Conservation (phyloP, 805 yeast genomes). For the Myxozyma vanderwaltii region DNA sequence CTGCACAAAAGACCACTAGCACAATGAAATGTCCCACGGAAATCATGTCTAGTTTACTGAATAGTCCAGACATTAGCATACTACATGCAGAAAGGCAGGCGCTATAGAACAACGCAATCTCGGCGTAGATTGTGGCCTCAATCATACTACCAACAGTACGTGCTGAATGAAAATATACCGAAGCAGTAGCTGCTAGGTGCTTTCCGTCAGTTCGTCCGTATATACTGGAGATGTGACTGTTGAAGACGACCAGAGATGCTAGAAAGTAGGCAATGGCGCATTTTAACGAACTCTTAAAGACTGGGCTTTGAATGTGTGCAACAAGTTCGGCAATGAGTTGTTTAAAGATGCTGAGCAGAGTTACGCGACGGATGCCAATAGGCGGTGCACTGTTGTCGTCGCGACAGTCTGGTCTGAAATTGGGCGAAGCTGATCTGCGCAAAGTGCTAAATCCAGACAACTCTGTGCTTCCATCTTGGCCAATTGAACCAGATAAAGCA, state of each 20-base stretch:
- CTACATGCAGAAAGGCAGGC: constrained; percentile 55
- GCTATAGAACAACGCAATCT: constrained; percentile 56
- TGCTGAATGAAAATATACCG: constrained; percentile 83
- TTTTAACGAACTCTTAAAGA: constrained; percentile 46
- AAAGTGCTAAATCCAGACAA: not conserved
- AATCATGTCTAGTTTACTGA: constrained; percentile 49
- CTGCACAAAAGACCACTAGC: constrained; percentile 52
- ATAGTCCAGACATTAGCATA: constrained; percentile 53
- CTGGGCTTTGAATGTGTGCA: not conserved
- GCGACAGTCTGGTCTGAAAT: no score
- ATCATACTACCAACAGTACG: constrained; percentile 79
- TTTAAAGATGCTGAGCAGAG: not conserved
- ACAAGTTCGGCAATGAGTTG: not conserved
- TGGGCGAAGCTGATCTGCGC: not conserved
- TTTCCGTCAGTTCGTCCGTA: constrained; percentile 72
- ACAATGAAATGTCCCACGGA: constrained; percentile 48
- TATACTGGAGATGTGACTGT: constrained; percentile 46
- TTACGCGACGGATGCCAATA: constrained; percentile 1
- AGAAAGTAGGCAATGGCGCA: constrained; percentile 74
- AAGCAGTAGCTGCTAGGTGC: constrained; percentile 79
- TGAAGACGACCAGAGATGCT: constrained; percentile 73
- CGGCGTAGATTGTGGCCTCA: constrained; percentile 67
- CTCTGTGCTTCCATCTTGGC: not conserved
- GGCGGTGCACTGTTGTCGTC: no score
- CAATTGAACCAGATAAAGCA: not conserved